A percentile compares a stretch with the other conserved stretches of the same genome.
Conservation (phyloP, 345 rosid genomes). For the Boechera retrofracta region DNA sequence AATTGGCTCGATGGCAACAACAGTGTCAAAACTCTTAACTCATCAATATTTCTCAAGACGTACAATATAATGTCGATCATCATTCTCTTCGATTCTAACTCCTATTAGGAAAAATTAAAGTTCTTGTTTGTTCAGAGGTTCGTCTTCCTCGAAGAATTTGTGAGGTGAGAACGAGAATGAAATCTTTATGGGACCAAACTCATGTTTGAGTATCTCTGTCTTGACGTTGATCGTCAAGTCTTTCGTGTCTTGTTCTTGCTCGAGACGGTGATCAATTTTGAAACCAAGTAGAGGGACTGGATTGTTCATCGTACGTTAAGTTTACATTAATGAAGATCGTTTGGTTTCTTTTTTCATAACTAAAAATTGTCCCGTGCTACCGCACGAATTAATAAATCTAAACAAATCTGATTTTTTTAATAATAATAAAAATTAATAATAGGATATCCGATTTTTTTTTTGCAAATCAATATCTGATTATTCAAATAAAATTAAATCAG, state of each 20-base stretch:
- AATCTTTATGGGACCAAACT: neutral
- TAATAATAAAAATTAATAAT: too few relatives aligned
- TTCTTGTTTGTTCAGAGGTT: slow-evolving; percentile 14
- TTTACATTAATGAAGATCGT: neutral
- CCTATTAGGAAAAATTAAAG: neutral
- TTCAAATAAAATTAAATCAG: too few relatives aligned
- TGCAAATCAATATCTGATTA: too few relatives aligned
- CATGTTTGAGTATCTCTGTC: neutral
- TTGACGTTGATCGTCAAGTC: slow-evolving; percentile 8
- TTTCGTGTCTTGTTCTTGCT: neutral
- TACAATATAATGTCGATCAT: too few relatives aligned
- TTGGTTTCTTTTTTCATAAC: neutral
- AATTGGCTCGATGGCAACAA: too few relatives aligned
- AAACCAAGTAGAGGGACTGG: slow-evolving; percentile 9
- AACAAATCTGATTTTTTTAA: too few relatives aligned
- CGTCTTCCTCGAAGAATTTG: neutral
- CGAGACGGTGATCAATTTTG: slow-evolving; percentile 18
- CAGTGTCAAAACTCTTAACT: too few relatives aligned
- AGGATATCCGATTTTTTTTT: too few relatives aligned
- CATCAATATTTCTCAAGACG: too few relatives aligned
- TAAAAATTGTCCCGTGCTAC: too few relatives aligned
- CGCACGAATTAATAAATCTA: too few relatives aligned
- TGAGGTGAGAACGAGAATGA: slow-evolving; percentile 5
- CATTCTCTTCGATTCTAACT: too few relatives aligned
- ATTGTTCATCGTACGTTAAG: neutral